Evolutionary conservation across 2,329 filamentous ascomycete species (phyloP), one percentile per base, ranked within the genome.

Genomic region (Ascochyta fabae): DNA sequence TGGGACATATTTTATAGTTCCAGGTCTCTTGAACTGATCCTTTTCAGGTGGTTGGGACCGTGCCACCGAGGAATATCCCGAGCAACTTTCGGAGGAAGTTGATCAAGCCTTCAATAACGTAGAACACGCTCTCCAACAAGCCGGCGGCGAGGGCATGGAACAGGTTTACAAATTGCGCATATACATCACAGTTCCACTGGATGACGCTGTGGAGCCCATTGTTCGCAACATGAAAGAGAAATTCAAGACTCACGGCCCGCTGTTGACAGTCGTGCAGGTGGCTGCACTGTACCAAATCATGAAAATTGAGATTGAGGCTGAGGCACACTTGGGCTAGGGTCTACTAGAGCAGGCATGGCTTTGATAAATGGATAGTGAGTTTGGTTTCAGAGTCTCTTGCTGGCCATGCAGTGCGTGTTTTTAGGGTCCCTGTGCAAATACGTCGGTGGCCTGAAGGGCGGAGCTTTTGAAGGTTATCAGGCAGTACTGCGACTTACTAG

Each of bases 91-190:
- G 1, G 52, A 51, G 1, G 65, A 72, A 54, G 52, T 73, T n/a
- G 63, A 65, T 12, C 67, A 67, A 40, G 81, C 83, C 0, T 86
- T 86, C 59, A 70, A 65, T 12, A 87, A 86, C 53, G 80, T 86
- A 10, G 80, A 87, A 2, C 66, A 75, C n/a, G 75, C 73, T 35
- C 68, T 86, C 6, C 77, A 77, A 38, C 62, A 79, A 10, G 83
- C 82, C 0, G 84, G 85, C 2, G 82, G 81, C 0, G 78, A 80
- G 48, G 82, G 82, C 1, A 82, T 80, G 78, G 66, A 71, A 9
- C 81, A 85, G 56, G 82, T 86, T 0, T 72, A 69, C 51, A 70
- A 67, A 26, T 39, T 62, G 4, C 54, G 65, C 1, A 26, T 65
- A 1, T 70, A 67, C 26, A 53, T 64, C n/a, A 61, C 58, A 3